These are phyloP conservation scores for Centaurea solstitialis DNA, from an alignment of 129 eudicot species.

Conservation along the genomic window DNA sequence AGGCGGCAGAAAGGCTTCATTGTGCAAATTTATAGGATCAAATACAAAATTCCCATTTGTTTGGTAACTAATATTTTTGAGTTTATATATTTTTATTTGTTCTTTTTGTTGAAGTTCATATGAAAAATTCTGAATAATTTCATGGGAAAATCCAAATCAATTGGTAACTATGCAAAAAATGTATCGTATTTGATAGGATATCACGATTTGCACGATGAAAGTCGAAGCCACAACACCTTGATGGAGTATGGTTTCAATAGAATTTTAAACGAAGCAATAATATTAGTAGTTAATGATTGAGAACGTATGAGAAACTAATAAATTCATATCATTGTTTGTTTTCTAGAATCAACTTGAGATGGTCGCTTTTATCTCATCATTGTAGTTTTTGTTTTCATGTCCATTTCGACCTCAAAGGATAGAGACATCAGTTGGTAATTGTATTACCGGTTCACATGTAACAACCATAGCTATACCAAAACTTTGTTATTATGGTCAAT, in stretches of 20 bases:
- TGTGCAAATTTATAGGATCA: slow-evolving; percentile 31
- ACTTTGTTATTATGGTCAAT: background rate
- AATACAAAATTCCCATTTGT: slow-evolving; percentile 37
- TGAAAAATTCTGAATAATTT: slow-evolving; percentile 3
- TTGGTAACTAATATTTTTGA: slow-evolving; percentile 24
- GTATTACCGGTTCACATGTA: background rate
- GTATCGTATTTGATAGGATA: background rate
- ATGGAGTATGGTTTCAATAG: background rate
- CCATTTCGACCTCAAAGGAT: background rate
- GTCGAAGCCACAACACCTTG: background rate
- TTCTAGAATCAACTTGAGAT: background rate
- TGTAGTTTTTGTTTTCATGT: background rate
- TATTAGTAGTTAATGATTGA: background rate
- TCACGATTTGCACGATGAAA: background rate
- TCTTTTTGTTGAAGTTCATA: slow-evolving; percentile 2
- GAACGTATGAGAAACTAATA: background rate
- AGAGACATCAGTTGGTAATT: background rate
- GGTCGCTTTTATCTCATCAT: background rate
- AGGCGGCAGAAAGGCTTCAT: slow-evolving; percentile 44
- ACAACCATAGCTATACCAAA: background rate
- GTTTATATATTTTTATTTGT: background rate
- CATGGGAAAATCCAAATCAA: slow-evolving; percentile 1
- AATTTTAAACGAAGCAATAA: background rate
- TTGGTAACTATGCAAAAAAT: background rate
- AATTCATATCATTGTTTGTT: background rate